These are phyloP conservation scores for Helianthus tuberosus DNA, from an alignment of 129 eudicot species.

Conservation along the genomic window DNA sequence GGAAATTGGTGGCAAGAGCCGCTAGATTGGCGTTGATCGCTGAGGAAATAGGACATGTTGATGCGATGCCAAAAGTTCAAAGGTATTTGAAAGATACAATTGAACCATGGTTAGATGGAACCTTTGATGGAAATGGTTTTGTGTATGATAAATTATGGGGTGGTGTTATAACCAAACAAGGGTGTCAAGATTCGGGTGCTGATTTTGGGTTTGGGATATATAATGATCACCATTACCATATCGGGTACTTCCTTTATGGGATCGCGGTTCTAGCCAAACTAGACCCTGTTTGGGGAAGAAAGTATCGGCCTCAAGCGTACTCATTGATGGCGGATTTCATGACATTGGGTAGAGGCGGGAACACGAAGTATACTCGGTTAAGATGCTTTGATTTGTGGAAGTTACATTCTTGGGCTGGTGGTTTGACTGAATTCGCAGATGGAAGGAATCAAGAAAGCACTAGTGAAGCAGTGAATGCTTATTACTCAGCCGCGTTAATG, in stretches of 20 bases:
- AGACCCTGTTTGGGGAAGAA: slow-evolving; percentile 84
- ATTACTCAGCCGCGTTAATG: slow-evolving; percentile 85
- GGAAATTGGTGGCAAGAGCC: slow-evolving; percentile 80
- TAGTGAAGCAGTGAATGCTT: slow-evolving; percentile 88
- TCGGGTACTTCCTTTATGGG: slow-evolving; percentile 83
- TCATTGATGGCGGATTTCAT: slow-evolving; percentile 83
- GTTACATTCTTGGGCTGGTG: slow-evolving; percentile 95
- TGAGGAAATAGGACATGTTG: slow-evolving; percentile 65
- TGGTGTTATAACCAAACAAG: slow-evolving; percentile 81
- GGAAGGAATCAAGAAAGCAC: slow-evolving; percentile 95
- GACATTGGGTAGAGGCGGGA: slow-evolving; percentile 57
- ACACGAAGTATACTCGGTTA: slow-evolving; percentile 63
- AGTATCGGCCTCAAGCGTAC: slow-evolving; percentile 74
- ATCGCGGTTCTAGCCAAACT: slow-evolving; percentile 82
- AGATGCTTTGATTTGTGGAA: slow-evolving; percentile 88
- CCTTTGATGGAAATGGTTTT: slow-evolving; percentile 70
- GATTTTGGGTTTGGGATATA: slow-evolving; percentile 92
- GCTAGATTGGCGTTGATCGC: slow-evolving; percentile 88
- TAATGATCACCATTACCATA: slow-evolving; percentile 85
- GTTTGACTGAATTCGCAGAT: slow-evolving; percentile 79
- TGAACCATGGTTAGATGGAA: slow-evolving; percentile 92
- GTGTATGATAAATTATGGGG: slow-evolving; percentile 91
- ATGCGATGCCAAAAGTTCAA: slow-evolving; percentile 57
- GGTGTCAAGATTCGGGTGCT: slow-evolving; percentile 67
- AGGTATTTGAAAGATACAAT: slow-evolving; percentile 71